Percentiles rank a stretch among this genome's conserved stretches.
phyloP scores from a whole-genome alignment of 371 early-diverging fungal genomes.

The Capniomyces stellatus region DNA sequence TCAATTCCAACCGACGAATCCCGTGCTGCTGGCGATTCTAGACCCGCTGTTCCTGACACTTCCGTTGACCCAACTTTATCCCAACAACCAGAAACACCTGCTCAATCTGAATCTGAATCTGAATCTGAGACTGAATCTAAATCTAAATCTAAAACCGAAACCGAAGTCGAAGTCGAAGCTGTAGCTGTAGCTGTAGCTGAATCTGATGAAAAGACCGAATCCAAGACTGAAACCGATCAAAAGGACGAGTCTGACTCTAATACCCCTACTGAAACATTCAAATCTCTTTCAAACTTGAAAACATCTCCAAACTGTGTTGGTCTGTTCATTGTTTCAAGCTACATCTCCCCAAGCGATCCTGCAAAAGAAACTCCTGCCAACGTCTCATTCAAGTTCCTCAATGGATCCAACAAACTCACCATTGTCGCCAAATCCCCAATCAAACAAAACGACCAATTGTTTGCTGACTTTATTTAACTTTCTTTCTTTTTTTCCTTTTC shows the following conservation, averaged over 20 bases:
- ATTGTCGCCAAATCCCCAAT: background rate
- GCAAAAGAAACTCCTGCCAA: background rate
- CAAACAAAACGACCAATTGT: background rate
- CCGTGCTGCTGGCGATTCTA: no score
- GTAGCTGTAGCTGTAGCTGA: background rate
- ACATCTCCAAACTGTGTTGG: background rate
- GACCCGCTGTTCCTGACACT: no score
- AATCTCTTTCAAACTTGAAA: background rate
- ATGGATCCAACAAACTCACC: background rate
- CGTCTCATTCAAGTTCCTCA: background rate
- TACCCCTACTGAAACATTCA: background rate
- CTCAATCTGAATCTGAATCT: background rate
- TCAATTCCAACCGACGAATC: no score
- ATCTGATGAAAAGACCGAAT: no score
- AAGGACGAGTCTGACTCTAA: background rate
- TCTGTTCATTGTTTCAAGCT: constrained; percentile 1
- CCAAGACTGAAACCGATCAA: background rate
- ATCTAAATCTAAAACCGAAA: background rate
- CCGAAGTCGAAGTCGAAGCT: background rate
- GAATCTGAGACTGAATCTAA: no score
- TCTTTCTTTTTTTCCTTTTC: background rate
- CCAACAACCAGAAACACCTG: no score
- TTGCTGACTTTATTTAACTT: background rate
- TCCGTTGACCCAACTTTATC: no score
- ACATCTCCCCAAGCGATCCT: background rate